Evolutionary conservation across 1,284 basidiomycete genomes (phyloP).

Genomic region (Sanghuangporus weigelae): DNA sequence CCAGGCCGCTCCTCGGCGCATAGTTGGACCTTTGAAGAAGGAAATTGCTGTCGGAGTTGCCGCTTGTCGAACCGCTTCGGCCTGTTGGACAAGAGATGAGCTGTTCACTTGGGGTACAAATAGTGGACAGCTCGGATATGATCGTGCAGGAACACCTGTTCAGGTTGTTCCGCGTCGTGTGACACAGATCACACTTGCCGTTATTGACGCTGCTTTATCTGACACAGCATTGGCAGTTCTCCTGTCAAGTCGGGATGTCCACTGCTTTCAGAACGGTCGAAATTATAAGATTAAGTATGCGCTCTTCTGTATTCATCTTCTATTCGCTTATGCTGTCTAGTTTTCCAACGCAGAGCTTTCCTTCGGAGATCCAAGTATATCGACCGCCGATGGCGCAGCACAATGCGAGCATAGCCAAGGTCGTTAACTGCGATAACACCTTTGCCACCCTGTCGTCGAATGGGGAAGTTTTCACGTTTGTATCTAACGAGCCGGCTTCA

Average conservation of each 20-base stretch:
- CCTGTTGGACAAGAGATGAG: slow-evolving; percentile 84
- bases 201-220: slow-evolving; percentile 66
- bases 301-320: slow-evolving; percentile 20
- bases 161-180: slow-evolving; percentile 83
- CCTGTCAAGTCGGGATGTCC: slow-evolving; percentile 70
- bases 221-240: slow-evolving; percentile 82
- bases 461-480: slow-evolving; percentile 92
- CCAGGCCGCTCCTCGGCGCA: slow-evolving; percentile 73
- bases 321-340: slow-evolving; percentile 29
- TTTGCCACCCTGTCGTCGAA: slow-evolving; percentile 85
- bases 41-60: slow-evolving; percentile 80
- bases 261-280: slow-evolving; percentile 78
- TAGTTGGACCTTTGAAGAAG: slow-evolving; percentile 77
- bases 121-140: slow-evolving; percentile 78
- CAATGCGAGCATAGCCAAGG: slow-evolving; percentile 73
- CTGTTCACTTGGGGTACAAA: slow-evolving; percentile 97
- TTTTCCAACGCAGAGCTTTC: slow-evolving; percentile 67
- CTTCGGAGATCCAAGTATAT: slow-evolving; percentile 72
- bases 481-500: slow-evolving; percentile 39
- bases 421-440: slow-evolving; percentile 75
- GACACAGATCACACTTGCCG: slow-evolving; percentile 67
- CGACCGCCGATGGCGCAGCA: slow-evolving; percentile 71
- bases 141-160: slow-evolving; percentile 54
- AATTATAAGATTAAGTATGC: slow-evolving; percentile 71
- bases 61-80: slow-evolving; percentile 84